Percentiles rank a stretch among this genome's conserved stretches.
Conservation (phyloP, 305 asterid species). For the Solanum aculeatissimum region DNA sequence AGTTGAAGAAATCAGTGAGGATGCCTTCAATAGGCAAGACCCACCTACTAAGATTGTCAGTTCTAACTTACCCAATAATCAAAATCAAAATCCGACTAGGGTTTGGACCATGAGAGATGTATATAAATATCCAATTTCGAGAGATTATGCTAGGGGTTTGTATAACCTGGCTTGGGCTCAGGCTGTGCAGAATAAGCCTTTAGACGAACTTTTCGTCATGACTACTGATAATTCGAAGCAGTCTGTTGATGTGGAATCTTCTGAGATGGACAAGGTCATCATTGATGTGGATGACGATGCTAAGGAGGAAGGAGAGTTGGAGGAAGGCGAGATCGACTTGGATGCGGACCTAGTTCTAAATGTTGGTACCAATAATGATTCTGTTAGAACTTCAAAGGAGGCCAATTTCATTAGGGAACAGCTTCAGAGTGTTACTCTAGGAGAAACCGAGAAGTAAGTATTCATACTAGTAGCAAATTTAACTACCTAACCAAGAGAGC, state of each 20-base stretch:
- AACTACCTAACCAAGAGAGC: too few species aligned
- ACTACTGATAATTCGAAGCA: constrained; percentile 17
- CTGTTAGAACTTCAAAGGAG: constrained; percentile 8
- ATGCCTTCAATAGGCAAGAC: constrained; percentile 38
- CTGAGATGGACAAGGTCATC: constrained; percentile 12
- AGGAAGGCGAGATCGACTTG: constrained; percentile 98
- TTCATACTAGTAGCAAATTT: neutral
- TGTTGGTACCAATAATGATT: constrained; percentile 6
- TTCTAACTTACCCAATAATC: neutral
- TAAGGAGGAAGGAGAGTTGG: constrained; percentile 72
- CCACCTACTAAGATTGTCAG: constrained; percentile 1
- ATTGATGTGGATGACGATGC: constrained; percentile 58
- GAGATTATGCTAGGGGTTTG: constrained; percentile 50
- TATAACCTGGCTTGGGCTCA: constrained; percentile 94
- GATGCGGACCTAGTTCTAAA: constrained; percentile 40
- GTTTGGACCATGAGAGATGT: constrained; percentile 82
- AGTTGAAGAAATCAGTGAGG: constrained; percentile 65
- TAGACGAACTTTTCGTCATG: constrained; percentile 67
- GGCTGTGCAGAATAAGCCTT: constrained; percentile 86
- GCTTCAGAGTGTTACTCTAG: constrained; percentile 37
- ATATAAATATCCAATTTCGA: constrained; percentile 53
- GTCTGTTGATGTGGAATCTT: neutral
- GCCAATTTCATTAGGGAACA: constrained; percentile 37
- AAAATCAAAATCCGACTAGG: constrained; percentile 27
- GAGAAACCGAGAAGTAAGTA: constrained; percentile 58